Percentiles rank a stretch among this genome's conserved stretches.
Evolutionary conservation across 768 basidiomycete genomes (phyloP).

Genomic region (Boletus vinaceobasis): DNA sequence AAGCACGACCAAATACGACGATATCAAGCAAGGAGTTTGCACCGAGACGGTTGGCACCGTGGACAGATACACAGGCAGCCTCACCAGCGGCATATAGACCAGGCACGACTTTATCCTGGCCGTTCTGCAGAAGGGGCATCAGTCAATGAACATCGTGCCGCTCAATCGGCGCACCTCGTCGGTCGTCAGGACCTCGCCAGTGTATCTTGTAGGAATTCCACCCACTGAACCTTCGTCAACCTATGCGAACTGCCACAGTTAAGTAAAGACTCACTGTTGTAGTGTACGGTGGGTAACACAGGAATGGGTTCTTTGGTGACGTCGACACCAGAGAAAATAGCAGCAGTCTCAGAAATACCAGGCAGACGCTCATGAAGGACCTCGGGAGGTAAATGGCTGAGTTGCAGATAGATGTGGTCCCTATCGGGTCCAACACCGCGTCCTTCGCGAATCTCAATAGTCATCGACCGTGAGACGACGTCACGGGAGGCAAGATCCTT

Average conservation of each 20-base stretch:
- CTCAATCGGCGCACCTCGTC: slow-evolving; percentile 49
- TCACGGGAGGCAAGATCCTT: slow-evolving; percentile 99
- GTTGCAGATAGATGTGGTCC: slow-evolving; percentile 95
- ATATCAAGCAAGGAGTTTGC: slow-evolving; percentile 99
- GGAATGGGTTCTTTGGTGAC: slow-evolving; percentile 99
- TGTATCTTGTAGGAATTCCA: slow-evolving; percentile 98
- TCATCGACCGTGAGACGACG: slow-evolving; percentile 99
- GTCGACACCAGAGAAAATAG: slow-evolving; percentile 98
- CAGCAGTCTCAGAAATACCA: slow-evolving; percentile 99
- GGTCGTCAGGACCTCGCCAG: slow-evolving; percentile 90
- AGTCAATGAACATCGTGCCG: background rate
- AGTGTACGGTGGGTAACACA: slow-evolving; percentile 96
- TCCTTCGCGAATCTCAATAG: slow-evolving; percentile 96
- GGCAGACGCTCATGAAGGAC: slow-evolving; percentile 95
- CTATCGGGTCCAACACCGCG: slow-evolving; percentile 98
- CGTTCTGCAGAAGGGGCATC: slow-evolving; percentile 42
- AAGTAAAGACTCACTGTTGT: slow-evolving; percentile 74
- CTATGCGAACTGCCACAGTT: background rate
- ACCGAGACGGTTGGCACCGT: slow-evolving; percentile 98
- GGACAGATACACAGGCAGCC: slow-evolving; percentile 97
- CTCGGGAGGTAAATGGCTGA: slow-evolving; percentile 94
- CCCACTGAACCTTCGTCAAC: slow-evolving; percentile 63
- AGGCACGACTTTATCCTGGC: slow-evolving; percentile 91
- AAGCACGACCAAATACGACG: slow-evolving; percentile 99
- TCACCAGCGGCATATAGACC: slow-evolving; percentile 98